Percentiles rank a stretch among this genome's conserved stretches.
Conservation (phyloP, 495 filamentous ascomycete genomes). For the Jackrogersella multiformis region DNA sequence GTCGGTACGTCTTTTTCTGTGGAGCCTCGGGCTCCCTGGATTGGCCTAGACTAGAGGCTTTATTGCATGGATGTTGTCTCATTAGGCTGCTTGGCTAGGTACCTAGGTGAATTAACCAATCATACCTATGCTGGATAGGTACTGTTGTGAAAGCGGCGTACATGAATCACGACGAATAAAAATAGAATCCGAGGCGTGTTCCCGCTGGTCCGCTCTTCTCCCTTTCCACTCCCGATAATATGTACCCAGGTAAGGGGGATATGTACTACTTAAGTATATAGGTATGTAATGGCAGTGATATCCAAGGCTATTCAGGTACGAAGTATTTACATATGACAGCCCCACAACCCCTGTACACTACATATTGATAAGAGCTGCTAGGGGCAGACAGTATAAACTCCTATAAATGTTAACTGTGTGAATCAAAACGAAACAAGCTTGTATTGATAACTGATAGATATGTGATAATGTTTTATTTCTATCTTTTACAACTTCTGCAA, state of each 20-base stretch:
- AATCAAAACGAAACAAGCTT: constrained; percentile 24
- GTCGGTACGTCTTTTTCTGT: constrained; percentile 11
- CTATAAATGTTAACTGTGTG: constrained; percentile 13
- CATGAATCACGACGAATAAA: constrained; percentile 4
- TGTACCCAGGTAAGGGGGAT: not conserved
- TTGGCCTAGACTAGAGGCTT: constrained; percentile 27
- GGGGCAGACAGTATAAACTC: constrained; percentile 8
- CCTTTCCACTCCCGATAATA: constrained; percentile 11
- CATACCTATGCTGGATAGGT: too few species aligned
- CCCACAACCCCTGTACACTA: constrained; percentile 38
- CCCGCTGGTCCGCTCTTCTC: constrained; percentile 19
- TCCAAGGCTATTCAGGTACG: constrained; percentile 19
- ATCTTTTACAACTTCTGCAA: not conserved
- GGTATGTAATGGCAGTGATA: too few species aligned
- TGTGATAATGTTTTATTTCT: constrained; percentile 25
- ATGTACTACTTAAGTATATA: too few species aligned
- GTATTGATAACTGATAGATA: constrained; percentile 6
- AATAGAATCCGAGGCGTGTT: constrained; percentile 14
- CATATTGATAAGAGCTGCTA: constrained; percentile 4
- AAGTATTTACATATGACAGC: constrained; percentile 6
- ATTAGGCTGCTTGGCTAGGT: constrained; percentile 11
- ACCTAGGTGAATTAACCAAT: constrained; percentile 13
- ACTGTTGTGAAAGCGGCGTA: not conserved
- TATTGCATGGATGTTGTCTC: constrained; percentile 18
- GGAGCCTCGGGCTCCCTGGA: not conserved